phyloP scores from a whole-genome alignment of 2,329 filamentous ascomycete species.

The Fusarium equiseti region DNA sequence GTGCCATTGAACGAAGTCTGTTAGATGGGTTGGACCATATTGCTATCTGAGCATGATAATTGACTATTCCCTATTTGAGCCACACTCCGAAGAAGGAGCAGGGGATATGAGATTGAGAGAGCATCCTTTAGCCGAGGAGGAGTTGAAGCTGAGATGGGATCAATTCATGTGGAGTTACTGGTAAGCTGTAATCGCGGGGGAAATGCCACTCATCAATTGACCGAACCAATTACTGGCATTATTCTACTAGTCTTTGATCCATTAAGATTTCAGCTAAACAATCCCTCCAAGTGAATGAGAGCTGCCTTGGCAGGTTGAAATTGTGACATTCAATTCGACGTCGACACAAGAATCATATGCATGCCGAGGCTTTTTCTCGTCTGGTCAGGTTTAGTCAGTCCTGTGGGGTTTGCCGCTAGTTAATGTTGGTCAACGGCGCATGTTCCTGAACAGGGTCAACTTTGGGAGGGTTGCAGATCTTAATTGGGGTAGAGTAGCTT shows the following conservation, averaged over 20 bases:
- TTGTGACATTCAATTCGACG: conserved; percentile 28
- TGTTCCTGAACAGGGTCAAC: conserved; percentile 32
- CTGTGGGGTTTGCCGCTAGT: conserved; percentile 28
- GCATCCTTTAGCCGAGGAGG: background rate
- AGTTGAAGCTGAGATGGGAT: conserved; percentile 10
- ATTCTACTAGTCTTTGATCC: background rate
- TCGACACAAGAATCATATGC: conserved; percentile 44
- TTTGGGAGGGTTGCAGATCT: conserved; percentile 28
- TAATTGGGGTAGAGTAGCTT: conserved; percentile 13
- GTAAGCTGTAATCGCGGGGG: background rate
- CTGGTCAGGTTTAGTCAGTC: conserved; percentile 16
- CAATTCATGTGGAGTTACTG: conserved; percentile 1
- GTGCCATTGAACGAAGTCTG: conserved; percentile 3
- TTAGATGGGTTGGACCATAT: background rate
- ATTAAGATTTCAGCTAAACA: background rate
- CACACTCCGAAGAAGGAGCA: conserved; percentile 2
- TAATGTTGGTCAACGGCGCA: conserved; percentile 19
- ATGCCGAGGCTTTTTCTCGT: conserved; percentile 42
- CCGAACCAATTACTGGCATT: background rate
- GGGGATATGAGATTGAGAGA: background rate
- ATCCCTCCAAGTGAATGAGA: background rate
- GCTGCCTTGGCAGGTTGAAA: conserved; percentile 5
- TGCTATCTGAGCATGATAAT: background rate
- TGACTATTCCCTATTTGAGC: conserved; percentile 22
- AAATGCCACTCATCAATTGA: conserved; percentile 2